Conservation (phyloP, 1,284 basidiomycete genomes). For the Apiotrichum veenhuisii region DNA sequence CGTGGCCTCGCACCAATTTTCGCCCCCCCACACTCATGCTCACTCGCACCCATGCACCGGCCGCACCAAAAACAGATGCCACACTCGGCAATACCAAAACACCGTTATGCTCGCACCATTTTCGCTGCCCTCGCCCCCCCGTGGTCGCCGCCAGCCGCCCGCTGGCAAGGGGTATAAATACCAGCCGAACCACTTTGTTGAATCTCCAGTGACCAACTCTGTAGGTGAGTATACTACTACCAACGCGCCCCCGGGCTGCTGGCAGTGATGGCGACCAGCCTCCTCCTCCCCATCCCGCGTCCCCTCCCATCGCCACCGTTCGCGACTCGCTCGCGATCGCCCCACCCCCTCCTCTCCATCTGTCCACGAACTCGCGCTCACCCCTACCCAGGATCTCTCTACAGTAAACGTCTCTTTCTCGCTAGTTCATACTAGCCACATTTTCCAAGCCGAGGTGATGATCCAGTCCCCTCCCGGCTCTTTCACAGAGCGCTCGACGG, state of each 20-base stretch:
- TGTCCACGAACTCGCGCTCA: not conserved
- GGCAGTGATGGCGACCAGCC: no score
- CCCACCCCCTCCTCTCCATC: not conserved
- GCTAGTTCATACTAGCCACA: conserved; percentile 50
- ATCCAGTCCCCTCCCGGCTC: conserved; percentile 46
- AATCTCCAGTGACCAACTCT: not conserved
- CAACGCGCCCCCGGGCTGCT: not conserved
- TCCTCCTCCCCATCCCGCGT: no score
- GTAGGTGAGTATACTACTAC: not conserved
- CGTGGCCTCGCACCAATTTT: no score
- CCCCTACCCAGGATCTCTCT: conserved; percentile 42
- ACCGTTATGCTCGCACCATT: no score
- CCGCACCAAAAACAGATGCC: no score
- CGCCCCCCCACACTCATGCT: no score
- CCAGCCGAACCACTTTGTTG: not conserved
- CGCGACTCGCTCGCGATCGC: no score
- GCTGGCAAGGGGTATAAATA: not conserved
- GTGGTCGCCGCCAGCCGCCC: not conserved
- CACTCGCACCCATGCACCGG: no score
- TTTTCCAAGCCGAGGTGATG: conserved; percentile 51
- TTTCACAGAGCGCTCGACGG: conserved; percentile 43
- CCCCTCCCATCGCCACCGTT: not conserved
- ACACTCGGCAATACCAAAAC: no score
- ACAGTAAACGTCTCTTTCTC: conserved; percentile 45
- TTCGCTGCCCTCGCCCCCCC: no score